Percentiles rank a stretch among this genome's conserved stretches.
These are phyloP conservation scores for Blastocladiella britannica DNA, from an alignment of 192 early-diverging fungal genomes.

Conservation along the genomic window DNA sequence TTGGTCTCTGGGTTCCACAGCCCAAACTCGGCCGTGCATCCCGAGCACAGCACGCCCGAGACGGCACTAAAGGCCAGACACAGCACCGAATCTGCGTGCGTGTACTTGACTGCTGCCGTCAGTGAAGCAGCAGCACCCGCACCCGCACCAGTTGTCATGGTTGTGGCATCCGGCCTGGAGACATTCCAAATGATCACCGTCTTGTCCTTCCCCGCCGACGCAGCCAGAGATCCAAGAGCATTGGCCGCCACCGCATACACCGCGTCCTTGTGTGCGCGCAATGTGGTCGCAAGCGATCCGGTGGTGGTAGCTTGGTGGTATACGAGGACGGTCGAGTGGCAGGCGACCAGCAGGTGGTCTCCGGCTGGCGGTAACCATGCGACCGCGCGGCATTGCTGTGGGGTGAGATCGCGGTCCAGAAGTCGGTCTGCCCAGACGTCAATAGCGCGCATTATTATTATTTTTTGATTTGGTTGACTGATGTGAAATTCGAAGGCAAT, in stretches of 20 bases:
- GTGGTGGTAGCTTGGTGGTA: no score
- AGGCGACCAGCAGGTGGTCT: slow-evolving; percentile 21
- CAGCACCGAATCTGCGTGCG: slow-evolving; percentile 10
- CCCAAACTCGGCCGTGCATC: slow-evolving; percentile 31
- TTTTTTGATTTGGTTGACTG: no score
- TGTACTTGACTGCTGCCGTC: neutral
- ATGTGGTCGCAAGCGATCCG: no score
- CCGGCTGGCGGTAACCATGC: slow-evolving; percentile 26
- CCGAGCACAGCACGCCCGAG: slow-evolving; percentile 23
- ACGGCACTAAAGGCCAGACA: slow-evolving; percentile 7
- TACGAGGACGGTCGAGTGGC: no score
- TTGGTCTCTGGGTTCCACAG: slow-evolving; percentile 33
- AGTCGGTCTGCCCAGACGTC: slow-evolving; percentile 4
- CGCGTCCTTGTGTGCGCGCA: slow-evolving; percentile 32
- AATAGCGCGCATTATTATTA: neutral
- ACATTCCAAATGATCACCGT: slow-evolving; percentile 36
- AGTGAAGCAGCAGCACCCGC: no score
- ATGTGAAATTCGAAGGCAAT: no score
- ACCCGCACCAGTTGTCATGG: slow-evolving; percentile 9
- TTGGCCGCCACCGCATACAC: slow-evolving; percentile 22
- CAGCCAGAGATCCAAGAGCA: slow-evolving; percentile 8
- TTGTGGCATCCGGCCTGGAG: slow-evolving; percentile 20
- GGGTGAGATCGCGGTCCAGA: slow-evolving; percentile 16
- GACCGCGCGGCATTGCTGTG: slow-evolving; percentile 28
- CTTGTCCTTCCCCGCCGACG: slow-evolving; percentile 36